Evolutionary conservation across 768 basidiomycete genomes (phyloP), one percentile per base, ranked within the genome.

Genomic region (Dentipellis sp.): DNA sequence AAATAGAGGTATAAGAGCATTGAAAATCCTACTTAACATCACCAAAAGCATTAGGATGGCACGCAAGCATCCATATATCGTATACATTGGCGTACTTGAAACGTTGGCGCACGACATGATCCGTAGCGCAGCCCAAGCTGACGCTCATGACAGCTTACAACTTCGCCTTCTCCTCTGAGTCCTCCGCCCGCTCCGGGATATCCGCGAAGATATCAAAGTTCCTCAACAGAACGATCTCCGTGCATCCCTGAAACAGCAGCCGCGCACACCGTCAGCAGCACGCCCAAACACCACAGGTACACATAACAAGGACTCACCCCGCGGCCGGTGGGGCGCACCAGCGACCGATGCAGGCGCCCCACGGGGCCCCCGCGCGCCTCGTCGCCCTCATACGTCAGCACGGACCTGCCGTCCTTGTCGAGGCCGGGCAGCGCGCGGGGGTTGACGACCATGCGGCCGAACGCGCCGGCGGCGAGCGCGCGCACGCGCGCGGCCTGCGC

Each of bases 351-450:
- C 17, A 79, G 67, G 17, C 81, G 71, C 6, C 85, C 85, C 50
- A 72, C 68, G 1, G 76, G 68, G 6, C 85, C 85, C 4, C 83
- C 86, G 19, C 81, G 72, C 16, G 75, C 73, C 69, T 87, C 84
- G 64, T 89, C 87, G 12, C 84, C 86, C 67, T 88, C 83, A 56
- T 84, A 87, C 0, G 81, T 78, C 47, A 88, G 67, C 37, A 80
- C 70, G 6, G 69, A 69, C 37, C 72, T 67, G 5, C 81, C 82
- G 36, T 75, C 66, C 48, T 40, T 53, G n/a, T 64, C 67, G 40
- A 77, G 76, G 23, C 70, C 67, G 14, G 63, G 67, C 40, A 78
- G 56, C 23, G 62, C 63, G 16, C 65, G 69, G 10, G 86, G 85
- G 59, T 79, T 80, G 56, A 89, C 70, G 4, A 79, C 74, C 78